Base-by-base conservation (phyloP, 495 filamentous ascomycete species). In the Melanomma pulvis-pyrius region DNA sequence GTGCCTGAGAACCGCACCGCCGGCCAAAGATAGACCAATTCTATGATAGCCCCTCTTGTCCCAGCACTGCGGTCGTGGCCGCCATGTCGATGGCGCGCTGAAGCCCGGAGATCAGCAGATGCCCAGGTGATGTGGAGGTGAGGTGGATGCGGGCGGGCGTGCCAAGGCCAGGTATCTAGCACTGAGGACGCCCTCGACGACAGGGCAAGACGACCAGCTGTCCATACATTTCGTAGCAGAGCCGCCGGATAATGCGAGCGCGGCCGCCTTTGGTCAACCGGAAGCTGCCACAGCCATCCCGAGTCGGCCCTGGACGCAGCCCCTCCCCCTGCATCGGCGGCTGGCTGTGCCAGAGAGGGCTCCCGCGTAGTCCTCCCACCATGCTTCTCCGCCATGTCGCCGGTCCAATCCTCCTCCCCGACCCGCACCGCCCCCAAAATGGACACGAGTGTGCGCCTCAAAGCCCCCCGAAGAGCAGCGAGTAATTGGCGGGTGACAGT, bases 21-120 rank as follows among this genome's bases (percentile, higher is more conserved):
- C 51, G 52, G 59, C 26, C 39, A 44, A 51, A 68, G 51, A 68
- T 68, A 68, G 65, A 21, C 59, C 52, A 68, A 63, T 68, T 56
- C 52, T 60, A 68, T 68, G 65, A 68, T 59, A 59, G 28, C 34
- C 32, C 22, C 34, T 36, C 29, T 25, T 15, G 39, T 52, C 59
- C 65, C 53, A 56, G 32, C 29, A 54, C 25, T 44, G 46, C 39
- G 65, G 65, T 68, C 25, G 53, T n/a, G 48, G 46, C 34, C 65
- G 59, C 63, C 51, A 63, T 63, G 32, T 56, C 19, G 47, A 61
- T n/a, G n/a, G 64, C 57, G 32, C n/a, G 39, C 34, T 39, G 41
- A 24, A 24, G 51, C 19, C 57, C 49, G 64, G 49, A 17, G 36
- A 47, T 61, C 50, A 61, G 21, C 64, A 57, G 19, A n/a, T n/a